These are phyloP conservation scores for Tephrocybe rancida DNA, from an alignment of 768 basidiomycete species.

Conservation along the genomic window DNA sequence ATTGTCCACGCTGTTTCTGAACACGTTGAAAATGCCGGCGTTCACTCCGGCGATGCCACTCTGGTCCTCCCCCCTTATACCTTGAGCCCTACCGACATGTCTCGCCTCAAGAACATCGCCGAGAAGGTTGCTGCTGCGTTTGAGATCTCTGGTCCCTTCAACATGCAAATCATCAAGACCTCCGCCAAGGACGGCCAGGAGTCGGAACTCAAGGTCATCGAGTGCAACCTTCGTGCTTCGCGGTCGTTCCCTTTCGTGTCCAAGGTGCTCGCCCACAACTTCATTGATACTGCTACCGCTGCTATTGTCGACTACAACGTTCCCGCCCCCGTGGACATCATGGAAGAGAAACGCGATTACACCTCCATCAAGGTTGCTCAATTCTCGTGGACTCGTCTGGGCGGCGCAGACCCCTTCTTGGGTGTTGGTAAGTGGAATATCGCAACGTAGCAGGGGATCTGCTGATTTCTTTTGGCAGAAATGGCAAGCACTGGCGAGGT, in stretches of 20 bases:
- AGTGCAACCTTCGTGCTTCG: slow-evolving; percentile 97
- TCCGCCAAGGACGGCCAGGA: slow-evolving; percentile 53
- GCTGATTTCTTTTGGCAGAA: slow-evolving; percentile 46
- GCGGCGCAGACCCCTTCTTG: slow-evolving; percentile 95
- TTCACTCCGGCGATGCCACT: slow-evolving; percentile 98
- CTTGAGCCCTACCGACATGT: slow-evolving; percentile 72
- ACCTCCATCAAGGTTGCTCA: slow-evolving; percentile 97
- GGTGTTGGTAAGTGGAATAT: slow-evolving; percentile 76
- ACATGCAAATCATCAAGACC: slow-evolving; percentile 98
- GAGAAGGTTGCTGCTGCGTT: slow-evolving; percentile 95
- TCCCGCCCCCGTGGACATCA: slow-evolving; percentile 89
- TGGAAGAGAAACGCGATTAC: slow-evolving; percentile 88
- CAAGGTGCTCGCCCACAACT: slow-evolving; percentile 96
- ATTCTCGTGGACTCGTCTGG: slow-evolving; percentile 97
- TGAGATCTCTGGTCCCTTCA: slow-evolving; percentile 97
- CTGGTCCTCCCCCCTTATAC: slow-evolving; percentile 95
- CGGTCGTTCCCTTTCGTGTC: slow-evolving; percentile 99
- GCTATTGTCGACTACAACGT: slow-evolving; percentile 87
- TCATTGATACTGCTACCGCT: slow-evolving; percentile 90
- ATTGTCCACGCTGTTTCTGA: slow-evolving; percentile 96
- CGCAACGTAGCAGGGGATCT: not conserved
- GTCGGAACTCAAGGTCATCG: slow-evolving; percentile 91
- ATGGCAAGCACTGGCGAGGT: slow-evolving; percentile 99
- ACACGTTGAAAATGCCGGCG: slow-evolving; percentile 98
- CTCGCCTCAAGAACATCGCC: slow-evolving; percentile 89